phyloP scores from a whole-genome alignment of 352 stramenopile species.

The Pythium pyrilobum region DNA sequence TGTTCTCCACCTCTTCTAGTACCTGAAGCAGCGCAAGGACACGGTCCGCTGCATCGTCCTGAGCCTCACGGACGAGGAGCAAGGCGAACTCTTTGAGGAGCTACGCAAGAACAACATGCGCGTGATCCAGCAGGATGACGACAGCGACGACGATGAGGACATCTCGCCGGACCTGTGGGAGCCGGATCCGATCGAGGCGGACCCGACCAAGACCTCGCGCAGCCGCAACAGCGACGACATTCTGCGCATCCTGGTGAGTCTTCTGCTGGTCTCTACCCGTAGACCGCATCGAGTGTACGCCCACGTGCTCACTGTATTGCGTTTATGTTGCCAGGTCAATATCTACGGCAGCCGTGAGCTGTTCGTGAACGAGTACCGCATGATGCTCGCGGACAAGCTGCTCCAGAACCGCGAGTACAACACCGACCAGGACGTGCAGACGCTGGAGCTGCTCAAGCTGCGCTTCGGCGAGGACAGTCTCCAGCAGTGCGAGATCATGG shows the following conservation, averaged over 20 bases:
- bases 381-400: slow-evolving; percentile 97
- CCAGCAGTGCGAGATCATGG: slow-evolving; percentile 97
- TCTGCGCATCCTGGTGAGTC: slow-evolving; percentile 90
- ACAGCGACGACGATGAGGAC: slow-evolving; percentile 92
- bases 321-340: slow-evolving; percentile 50
- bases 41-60: slow-evolving; percentile 97
- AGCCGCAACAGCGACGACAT: slow-evolving; percentile 92
- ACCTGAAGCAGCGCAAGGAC: slow-evolving; percentile 92
- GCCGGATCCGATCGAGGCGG: slow-evolving; percentile 82
- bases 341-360: slow-evolving; percentile 98
- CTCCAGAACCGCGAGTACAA: slow-evolving; percentile 92
- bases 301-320: no score
- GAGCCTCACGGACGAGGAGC: slow-evolving; percentile 86
- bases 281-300: no score
- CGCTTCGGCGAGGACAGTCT: slow-evolving; percentile 94
- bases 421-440: slow-evolving; percentile 93
- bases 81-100: slow-evolving; percentile 95
- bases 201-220: slow-evolving; percentile 73
- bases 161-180: slow-evolving; percentile 87
- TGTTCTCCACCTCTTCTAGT: slow-evolving; percentile 51
- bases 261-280: not conserved
- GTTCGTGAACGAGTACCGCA: slow-evolving; percentile 98
- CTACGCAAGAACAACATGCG: slow-evolving; percentile 89
- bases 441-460: slow-evolving; percentile 96
- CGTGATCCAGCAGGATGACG: slow-evolving; percentile 90